Evolutionary conservation across 2,329 filamentous ascomycete species (phyloP), one percentile per base, ranked within the genome.

Genomic region (Aureobasidium pullulans): DNA sequence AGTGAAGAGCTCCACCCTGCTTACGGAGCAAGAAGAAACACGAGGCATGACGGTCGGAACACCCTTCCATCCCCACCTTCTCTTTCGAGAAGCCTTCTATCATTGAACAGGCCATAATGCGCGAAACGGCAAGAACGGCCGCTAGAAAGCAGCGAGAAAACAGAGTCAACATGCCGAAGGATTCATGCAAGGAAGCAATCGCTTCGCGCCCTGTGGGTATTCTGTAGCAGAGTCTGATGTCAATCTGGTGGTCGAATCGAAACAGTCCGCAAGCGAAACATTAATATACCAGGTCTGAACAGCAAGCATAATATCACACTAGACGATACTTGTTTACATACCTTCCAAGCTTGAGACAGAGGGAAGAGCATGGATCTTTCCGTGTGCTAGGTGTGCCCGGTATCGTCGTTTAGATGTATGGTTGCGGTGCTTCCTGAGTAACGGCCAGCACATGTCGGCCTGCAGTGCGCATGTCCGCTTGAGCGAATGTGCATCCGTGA

Each of bases 1-100:
- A n/a, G 40, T 16, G n/a, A 19, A 10, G 34, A 48, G 23, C 54
- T 57, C 52, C 52, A 56, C 52, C 29, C 52, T 56, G 50, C 50
- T 56, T 29, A 56, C 52, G n/a, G 49, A 53, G 36, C 52, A 43
- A 54, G 50, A 37, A 37, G 19, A 40, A 34, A 37, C 50, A 32
- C 50, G 37, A 46, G 29, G 8, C 11, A 23, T n/a, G 32, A 56
- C 29, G 16, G 16, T 32, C 43, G 32, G 43, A 23, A 39, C 10
- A 7, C 54, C 34, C 23, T 48, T 4, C 32, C 31, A 36, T 44
- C 42, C 34, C 54, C 54, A 57, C 54, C 48, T 32, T 50, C 57
- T 59, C 16, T 43, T 53, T 53, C 47, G 57, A 59, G 47, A 59
- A 59, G 32, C 29, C 46, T 59, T 59, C 57, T 59, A 53, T 57